Conservation (phyloP, 2,329 filamentous ascomycete genomes). For the Drechslera avenae region DNA sequence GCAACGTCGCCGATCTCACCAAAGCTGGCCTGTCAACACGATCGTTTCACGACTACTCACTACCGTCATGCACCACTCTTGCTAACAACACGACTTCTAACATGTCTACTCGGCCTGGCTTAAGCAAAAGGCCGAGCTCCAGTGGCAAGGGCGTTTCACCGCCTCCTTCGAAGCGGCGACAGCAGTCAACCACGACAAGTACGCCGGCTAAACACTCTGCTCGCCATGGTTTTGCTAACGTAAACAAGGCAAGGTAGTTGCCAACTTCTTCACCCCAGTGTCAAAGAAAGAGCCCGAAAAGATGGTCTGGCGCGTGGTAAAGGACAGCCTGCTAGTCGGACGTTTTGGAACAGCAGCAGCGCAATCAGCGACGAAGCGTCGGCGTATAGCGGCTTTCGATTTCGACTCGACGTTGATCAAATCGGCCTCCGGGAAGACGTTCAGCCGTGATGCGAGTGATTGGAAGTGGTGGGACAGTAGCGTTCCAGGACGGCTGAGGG, state of each 20-base stretch:
- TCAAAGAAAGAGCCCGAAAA: conserved; percentile 84
- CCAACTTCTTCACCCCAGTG: conserved; percentile 84
- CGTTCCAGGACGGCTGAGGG: conserved; percentile 70
- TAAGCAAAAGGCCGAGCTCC: conserved; percentile 46
- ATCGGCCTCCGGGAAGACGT: conserved; percentile 79
- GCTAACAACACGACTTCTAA: background rate
- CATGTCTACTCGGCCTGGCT: conserved; percentile 28
- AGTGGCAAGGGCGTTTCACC: conserved; percentile 59
- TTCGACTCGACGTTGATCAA: conserved; percentile 83
- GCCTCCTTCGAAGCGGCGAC: conserved; percentile 61
- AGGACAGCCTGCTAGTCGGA: conserved; percentile 76
- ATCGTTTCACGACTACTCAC: background rate
- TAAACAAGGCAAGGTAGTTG: conserved; percentile 67
- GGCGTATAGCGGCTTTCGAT: conserved; percentile 47
- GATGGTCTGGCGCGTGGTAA: conserved; percentile 70
- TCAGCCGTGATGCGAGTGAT: conserved; percentile 71
- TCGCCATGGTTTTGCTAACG: conserved; percentile 4
- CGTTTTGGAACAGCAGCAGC: conserved; percentile 63
- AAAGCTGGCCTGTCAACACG: conserved; percentile 7
- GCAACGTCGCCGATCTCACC: conserved; percentile 2
- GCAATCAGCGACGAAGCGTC: conserved; percentile 20
- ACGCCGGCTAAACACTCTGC: conserved; percentile 28
- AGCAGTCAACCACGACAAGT: conserved; percentile 62
- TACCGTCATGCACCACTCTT: background rate
- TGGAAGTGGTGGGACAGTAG: conserved; percentile 92